phyloP scores from a whole-genome alignment of 202 grass and related monocot genomes.

The Panicum hallii region DNA sequence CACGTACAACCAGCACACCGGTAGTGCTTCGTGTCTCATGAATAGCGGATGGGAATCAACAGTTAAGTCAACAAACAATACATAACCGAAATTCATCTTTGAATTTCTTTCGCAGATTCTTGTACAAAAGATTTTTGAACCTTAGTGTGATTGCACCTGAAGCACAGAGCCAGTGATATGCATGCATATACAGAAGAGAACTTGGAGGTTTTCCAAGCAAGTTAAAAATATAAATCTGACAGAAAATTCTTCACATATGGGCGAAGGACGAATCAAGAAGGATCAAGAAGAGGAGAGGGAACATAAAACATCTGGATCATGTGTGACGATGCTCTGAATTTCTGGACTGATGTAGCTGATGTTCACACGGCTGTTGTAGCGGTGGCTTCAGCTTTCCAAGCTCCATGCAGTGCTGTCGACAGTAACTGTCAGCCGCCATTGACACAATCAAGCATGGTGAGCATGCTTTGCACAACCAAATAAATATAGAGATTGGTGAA shows the following conservation, averaged over 20 bases:
- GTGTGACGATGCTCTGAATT: neutral
- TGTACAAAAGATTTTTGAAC: slow-evolving; percentile 31
- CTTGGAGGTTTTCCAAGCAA: slow-evolving; percentile 29
- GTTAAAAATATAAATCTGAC: slow-evolving; percentile 17
- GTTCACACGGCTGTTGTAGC: neutral
- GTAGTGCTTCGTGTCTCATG: too few relatives aligned
- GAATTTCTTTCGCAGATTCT: slow-evolving; percentile 42
- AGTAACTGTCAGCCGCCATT: slow-evolving; percentile 61
- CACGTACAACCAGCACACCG: too few relatives aligned
- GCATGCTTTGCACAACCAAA: slow-evolving; percentile 51
- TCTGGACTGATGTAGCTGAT: neutral
- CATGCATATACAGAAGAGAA: slow-evolving; percentile 47
- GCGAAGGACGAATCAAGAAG: neutral
- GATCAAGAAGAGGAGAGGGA: neutral
- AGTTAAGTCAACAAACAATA: slow-evolving; percentile 37
- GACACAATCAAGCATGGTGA: slow-evolving; percentile 55
- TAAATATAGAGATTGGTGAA: neutral
- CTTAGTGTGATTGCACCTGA: slow-evolving; percentile 42
- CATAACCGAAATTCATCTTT: slow-evolving; percentile 54
- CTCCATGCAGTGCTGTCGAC: slow-evolving; percentile 53
- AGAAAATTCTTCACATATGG: slow-evolving; percentile 14
- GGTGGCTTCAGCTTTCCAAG: slow-evolving; percentile 47
- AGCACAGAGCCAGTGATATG: slow-evolving; percentile 50
- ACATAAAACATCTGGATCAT: slow-evolving; percentile 19
- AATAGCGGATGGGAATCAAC: too few relatives aligned